Evolutionary conservation across 495 filamentous ascomycete species (phyloP).

Genomic region (Aspergillus coremiiformis): DNA sequence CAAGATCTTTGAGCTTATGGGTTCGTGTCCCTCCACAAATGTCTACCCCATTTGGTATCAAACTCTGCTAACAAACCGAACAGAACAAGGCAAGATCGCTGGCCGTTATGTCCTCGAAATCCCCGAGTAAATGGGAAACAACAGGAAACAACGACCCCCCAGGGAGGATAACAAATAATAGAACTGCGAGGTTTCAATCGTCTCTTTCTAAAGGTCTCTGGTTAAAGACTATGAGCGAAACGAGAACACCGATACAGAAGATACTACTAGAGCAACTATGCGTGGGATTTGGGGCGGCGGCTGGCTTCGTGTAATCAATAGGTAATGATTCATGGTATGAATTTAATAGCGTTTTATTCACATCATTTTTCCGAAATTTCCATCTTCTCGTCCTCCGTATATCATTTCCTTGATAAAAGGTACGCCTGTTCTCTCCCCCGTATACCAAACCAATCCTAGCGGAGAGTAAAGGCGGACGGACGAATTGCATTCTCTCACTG

Average conservation of each 20-base stretch:
- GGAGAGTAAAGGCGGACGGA: too few relatives aligned
- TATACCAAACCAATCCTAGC: too few relatives aligned
- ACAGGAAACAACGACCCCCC: neutral
- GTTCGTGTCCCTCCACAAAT: slow-evolving; percentile 18
- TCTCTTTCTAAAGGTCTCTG: neutral
- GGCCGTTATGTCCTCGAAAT: slow-evolving; percentile 83
- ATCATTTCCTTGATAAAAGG: neutral
- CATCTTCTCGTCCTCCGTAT: neutral
- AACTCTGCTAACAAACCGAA: slow-evolving; percentile 1
- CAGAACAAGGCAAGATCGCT: slow-evolving; percentile 66
- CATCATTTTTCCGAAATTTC: neutral
- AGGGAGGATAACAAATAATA: neutral
- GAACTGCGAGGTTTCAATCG: neutral
- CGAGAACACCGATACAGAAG: neutral
- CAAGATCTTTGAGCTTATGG: slow-evolving; percentile 68
- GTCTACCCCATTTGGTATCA: too few relatives aligned
- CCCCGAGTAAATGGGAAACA: slow-evolving; percentile 32
- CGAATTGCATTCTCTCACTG: neutral
- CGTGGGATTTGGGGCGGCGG: neutral
- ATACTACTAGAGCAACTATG: neutral
- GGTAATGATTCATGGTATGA: neutral
- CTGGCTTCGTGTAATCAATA: neutral
- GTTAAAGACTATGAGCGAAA: neutral
- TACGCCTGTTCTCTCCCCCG: neutral
- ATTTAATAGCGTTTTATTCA: neutral